Evolutionary conservation across 2,329 filamentous ascomycete genomes (phyloP), one percentile per base, ranked within the genome.

Genomic region (Fusarium tricinctum): DNA sequence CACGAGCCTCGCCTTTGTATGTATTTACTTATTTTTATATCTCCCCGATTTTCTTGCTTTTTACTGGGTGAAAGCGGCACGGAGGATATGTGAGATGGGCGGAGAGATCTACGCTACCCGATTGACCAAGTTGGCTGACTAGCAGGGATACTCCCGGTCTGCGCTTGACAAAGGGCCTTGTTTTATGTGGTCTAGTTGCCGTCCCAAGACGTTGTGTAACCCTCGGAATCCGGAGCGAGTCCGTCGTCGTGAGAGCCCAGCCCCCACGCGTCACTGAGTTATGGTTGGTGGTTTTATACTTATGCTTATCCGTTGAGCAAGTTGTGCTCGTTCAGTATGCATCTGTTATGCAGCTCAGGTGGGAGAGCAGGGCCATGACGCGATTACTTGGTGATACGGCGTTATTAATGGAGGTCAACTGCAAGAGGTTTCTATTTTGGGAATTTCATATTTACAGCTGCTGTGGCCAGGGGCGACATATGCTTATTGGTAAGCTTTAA

Each of bases 121-220:
- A 47, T 50, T 59, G 50, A 38, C n/a, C 23, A 23, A 23, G 23
- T 3, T 20, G 33, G 13, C 19, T 23, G 3, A 32, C 14, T 7
- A 8, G 23, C 40, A 22, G 14, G 12, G 14, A 48, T 19, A 15
- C 14, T 26, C n/a, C 45, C 17, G 14, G 15, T 28, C 3, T 38
- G 33, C 30, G 39, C 26, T 30, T n/a, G 15, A 44, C 42, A 17
- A 38, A 23, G 13, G 42, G 7, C 15, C 32, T 45, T 22, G 50
- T 22, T 8, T 40, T 22, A 50, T 19, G 15, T 32, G 12, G 5
- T 30, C 23, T 48, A 38, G 20, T 35, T 28, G 42, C 23, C 30
- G 52, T 64, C 39, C 44, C 53, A 52, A 50, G 14, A 56, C 39
- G 58, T 8, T 43, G 58, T 55, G 67, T 61, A 58, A 70, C 51